These are phyloP conservation scores for Gossypium ekmanianum DNA, from an alignment of 345 rosid species.

Conservation along the genomic window DNA sequence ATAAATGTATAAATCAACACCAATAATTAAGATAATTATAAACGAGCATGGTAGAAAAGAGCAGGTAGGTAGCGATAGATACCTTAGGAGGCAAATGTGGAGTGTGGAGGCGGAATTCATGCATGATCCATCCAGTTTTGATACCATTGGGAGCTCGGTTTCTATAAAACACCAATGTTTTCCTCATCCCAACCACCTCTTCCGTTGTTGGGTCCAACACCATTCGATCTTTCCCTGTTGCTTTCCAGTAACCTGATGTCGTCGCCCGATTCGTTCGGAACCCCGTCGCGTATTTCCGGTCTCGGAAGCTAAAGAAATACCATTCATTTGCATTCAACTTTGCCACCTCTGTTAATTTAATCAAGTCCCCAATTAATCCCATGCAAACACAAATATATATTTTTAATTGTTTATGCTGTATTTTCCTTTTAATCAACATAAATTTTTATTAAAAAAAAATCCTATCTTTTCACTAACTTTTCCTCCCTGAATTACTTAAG, in stretches of 20 bases:
- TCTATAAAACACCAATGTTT: conserved; percentile 84
- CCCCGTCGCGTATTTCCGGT: conserved; percentile 90
- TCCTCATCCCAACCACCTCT: conserved; percentile 89
- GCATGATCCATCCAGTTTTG: conserved; percentile 99
- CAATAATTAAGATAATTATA: not conserved
- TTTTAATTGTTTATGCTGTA: not conserved
- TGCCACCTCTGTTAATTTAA: conserved; percentile 61
- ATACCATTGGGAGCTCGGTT: conserved; percentile 93
- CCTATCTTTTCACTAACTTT: conserved; percentile 7
- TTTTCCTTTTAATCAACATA: not conserved
- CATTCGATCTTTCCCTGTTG: conserved; percentile 92
- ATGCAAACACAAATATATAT: not conserved
- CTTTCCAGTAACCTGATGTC: conserved; percentile 88
- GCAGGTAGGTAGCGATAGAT: no score
- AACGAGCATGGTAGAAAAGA: no score
- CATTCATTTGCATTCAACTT: conserved; percentile 90
- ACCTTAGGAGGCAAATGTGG: conserved; percentile 97
- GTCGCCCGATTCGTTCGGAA: conserved; percentile 88
- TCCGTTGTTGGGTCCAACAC: conserved; percentile 61
- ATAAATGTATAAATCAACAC: not conserved
- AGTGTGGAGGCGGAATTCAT: conserved; percentile 89
- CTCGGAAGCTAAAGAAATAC: conserved; percentile 97
- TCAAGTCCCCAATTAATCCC: not conserved
- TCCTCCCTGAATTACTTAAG: not conserved
- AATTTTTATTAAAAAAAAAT: no score